phyloP scores from a whole-genome alignment of 495 filamentous ascomycete genomes.

The Neurospora sp. region DNA sequence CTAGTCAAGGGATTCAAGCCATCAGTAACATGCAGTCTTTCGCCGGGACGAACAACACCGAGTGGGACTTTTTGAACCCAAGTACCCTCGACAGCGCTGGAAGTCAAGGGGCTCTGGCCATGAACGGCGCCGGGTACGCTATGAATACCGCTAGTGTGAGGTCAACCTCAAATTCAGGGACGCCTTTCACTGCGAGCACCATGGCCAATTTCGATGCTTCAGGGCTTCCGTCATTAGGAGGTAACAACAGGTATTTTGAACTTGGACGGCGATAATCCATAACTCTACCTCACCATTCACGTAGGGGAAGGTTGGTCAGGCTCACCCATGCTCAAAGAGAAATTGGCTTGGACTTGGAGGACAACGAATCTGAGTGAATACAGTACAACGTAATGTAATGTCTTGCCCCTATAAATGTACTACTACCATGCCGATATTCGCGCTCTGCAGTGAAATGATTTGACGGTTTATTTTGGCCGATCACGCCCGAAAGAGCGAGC shows the following conservation, averaged over 20 bases:
- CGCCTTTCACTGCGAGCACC: constrained; percentile 8
- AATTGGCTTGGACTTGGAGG: neutral
- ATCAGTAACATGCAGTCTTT: constrained; percentile 16
- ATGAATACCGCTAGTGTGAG: constrained; percentile 10
- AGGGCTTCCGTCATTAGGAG: constrained; percentile 2
- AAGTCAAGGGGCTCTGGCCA: constrained; percentile 13
- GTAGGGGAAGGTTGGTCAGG: neutral
- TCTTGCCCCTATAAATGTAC: neutral
- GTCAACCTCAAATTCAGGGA: constrained; percentile 6
- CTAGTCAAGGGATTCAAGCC: constrained; percentile 16
- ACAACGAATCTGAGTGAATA: neutral
- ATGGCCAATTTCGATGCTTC: constrained; percentile 20
- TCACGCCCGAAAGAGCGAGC: neutral
- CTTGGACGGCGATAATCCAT: constrained; percentile 8
- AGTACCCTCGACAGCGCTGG: constrained; percentile 24
- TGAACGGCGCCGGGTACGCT: constrained; percentile 14
- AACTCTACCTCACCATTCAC: neutral
- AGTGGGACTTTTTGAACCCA: constrained; percentile 30
- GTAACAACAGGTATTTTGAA: constrained; percentile 14
- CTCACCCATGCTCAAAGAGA: neutral
- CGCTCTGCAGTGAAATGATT: neutral
- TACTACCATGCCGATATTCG: neutral
- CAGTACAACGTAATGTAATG: neutral
- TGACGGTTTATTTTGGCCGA: neutral
- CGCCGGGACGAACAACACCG: constrained; percentile 9